phyloP scores from a whole-genome alignment of 345 rosid genomes.

The Streptanthus diversifolius region DNA sequence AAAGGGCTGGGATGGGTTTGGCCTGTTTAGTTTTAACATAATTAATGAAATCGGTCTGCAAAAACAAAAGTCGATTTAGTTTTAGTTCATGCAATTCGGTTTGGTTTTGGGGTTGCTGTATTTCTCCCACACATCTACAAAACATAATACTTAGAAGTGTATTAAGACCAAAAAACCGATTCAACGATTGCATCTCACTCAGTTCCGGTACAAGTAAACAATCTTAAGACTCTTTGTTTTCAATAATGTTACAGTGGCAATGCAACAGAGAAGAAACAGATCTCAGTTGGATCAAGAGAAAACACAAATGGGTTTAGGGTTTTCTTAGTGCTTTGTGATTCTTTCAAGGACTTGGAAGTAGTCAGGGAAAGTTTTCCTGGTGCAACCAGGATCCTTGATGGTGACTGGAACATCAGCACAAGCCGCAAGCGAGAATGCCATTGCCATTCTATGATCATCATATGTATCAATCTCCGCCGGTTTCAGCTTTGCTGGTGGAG shows the following conservation, averaged over 20 bases:
- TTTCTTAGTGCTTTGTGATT: conserved; percentile 47
- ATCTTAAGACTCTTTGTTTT: neutral
- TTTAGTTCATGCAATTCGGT: neutral
- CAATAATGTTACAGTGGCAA: conserved; percentile 12
- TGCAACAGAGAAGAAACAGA: neutral
- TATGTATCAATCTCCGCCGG: conserved; percentile 81
- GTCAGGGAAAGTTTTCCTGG: conserved; percentile 90
- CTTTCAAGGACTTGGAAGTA: conserved; percentile 86
- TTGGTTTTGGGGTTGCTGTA: neutral
- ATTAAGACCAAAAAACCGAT: neutral
- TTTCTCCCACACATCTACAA: neutral
- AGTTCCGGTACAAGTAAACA: conserved; percentile 1
- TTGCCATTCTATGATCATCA: conserved; percentile 98
- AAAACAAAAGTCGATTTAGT: neutral
- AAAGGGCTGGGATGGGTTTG: neutral
- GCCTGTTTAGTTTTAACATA: neutral
- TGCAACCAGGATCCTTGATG: conserved; percentile 91
- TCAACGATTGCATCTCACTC: conserved; percentile 11
- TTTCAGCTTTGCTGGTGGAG: conserved; percentile 81
- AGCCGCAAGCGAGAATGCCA: conserved; percentile 97
- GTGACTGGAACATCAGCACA: conserved; percentile 93
- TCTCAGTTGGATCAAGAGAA: conserved; percentile 4
- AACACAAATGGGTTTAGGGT: neutral
- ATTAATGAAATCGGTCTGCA: no score
- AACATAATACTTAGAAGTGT: neutral